These are phyloP conservation scores for Calophaca sinica DNA, from an alignment of 306 rosid genomes.

Conservation along the genomic window DNA sequence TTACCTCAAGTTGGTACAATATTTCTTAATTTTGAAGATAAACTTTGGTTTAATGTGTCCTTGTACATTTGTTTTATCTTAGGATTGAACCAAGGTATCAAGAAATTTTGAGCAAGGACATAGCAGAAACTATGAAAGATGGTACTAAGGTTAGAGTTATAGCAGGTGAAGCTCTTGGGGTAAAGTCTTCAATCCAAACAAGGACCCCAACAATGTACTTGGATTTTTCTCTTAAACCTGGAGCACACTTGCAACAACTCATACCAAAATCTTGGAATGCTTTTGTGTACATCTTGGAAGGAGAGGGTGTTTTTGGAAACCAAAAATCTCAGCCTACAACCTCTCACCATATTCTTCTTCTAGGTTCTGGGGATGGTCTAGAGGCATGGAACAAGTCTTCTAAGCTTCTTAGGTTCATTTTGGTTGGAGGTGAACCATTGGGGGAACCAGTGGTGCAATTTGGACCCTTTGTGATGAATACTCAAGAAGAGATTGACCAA, in stretches of 20 bases:
- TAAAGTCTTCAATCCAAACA: constrained; percentile 84
- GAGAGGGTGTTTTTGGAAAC: constrained; percentile 83
- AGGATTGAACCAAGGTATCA: constrained; percentile 97
- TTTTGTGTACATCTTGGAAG: constrained; percentile 84
- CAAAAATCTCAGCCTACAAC: constrained; percentile 53
- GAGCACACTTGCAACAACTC: constrained; percentile 73
- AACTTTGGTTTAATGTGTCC: not conserved
- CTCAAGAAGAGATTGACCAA: constrained; percentile 80
- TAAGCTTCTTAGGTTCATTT: constrained; percentile 71
- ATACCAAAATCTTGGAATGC: constrained; percentile 87
- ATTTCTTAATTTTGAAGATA: constrained; percentile 34
- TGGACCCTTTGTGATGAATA: constrained; percentile 99
- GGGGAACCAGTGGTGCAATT: constrained; percentile 80
- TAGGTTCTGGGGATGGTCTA: constrained; percentile 81
- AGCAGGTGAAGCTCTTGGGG: constrained; percentile 93
- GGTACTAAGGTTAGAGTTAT: constrained; percentile 85
- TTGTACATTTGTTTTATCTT: constrained; percentile 6
- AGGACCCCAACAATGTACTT: constrained; percentile 93
- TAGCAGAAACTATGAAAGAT: constrained; percentile 70
- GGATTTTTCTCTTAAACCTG: constrained; percentile 87
- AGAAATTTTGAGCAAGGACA: constrained; percentile 80
- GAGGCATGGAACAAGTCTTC: constrained; percentile 87
- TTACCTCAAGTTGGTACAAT: not conserved
- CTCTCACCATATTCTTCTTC: constrained; percentile 81
- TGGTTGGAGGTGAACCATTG: constrained; percentile 89